These are phyloP conservation scores for Ceratocystis alfenasii DNA, from an alignment of 2,329 filamentous ascomycete genomes.

Conservation along the genomic window DNA sequence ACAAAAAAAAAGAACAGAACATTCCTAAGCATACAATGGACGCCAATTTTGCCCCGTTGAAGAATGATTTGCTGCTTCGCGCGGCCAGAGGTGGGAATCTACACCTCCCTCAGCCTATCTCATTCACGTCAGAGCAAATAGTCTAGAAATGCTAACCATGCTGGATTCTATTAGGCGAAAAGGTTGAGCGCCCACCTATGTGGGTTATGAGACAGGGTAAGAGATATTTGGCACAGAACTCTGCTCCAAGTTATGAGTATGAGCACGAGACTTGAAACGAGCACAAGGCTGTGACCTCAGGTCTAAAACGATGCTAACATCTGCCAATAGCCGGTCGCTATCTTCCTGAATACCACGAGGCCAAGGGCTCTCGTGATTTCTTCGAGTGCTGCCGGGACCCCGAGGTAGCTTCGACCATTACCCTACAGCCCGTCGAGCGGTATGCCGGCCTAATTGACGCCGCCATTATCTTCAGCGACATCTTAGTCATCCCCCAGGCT, in stretches of 20 bases:
- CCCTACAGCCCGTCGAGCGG: conserved; percentile 86
- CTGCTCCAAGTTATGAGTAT: neutral
- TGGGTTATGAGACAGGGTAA: conserved; percentile 99
- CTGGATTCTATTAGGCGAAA: conserved; percentile 49
- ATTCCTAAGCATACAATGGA: conserved; percentile 15
- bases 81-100: conserved; percentile 65
- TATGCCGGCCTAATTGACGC: conserved; percentile 85
- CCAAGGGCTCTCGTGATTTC: conserved; percentile 82
- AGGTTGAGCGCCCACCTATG: conserved; percentile 83
- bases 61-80: conserved; percentile 86
- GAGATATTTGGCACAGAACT: conserved; percentile 19
- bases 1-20: conserved; percentile 7
- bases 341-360: conserved; percentile 93
- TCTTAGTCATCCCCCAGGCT: conserved; percentile 92
- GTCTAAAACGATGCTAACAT: neutral
- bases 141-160: neutral
- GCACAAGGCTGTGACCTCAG: neutral
- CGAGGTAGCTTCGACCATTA: conserved; percentile 84
- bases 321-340: conserved; percentile 67
- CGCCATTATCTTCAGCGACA: conserved; percentile 98
- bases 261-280: neutral
- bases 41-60: conserved; percentile 57
- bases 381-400: conserved; percentile 94
- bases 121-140: neutral
- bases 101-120: neutral